Base-by-base conservation (phyloP, 2,329 filamentous ascomycete species). In the Arthrobotrys iridis region DNA sequence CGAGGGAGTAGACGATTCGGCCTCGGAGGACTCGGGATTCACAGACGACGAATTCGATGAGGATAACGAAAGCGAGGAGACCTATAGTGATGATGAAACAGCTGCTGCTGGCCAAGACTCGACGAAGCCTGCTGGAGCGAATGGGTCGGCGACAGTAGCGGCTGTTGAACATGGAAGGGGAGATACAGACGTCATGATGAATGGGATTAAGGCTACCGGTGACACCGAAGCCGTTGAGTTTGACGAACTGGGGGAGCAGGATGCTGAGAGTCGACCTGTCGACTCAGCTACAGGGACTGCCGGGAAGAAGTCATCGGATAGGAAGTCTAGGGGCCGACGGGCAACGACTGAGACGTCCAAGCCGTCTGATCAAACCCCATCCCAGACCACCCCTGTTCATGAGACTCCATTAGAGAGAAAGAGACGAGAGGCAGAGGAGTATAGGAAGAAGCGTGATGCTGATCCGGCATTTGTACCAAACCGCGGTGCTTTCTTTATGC, bases 391-490 rank as follows among this genome's bases (percentile, higher is more conserved):
- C 18, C 84, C 86, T 77, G 62, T 55, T 22, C 72, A 79, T 45
- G 88, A 90, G 79, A 86, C 87, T 33, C 84, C 88, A 71, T 87
- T 87, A 62, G 91, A 95, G 77, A 87, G 88, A 78, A 89, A 91
- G 82, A 89, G 91, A 77, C 89, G 91, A 78, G 93, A 97, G 80
- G 92, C 96, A 80, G 93, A 97, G 77, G 92, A 96, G 80, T 96
- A 96, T 84, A 89, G 90, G 83, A 92, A 91, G 83, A 92, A 92
- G 82, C 88, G 92, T 79, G 93, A 96, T 81, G 89, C 92, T 79
- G 93, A 97, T 82, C 94, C 94, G 35, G 89, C 93, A 8, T 97
- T 97, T 83, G 94, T 97, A 65, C 94, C 95, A 63, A 97, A 96
- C 80, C 87, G 94, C 78, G 95, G 95, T 72, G 90, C 92, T 77